phyloP scores from a whole-genome alignment of 2,329 filamentous ascomycete species.

The Cytospora piceicola region DNA sequence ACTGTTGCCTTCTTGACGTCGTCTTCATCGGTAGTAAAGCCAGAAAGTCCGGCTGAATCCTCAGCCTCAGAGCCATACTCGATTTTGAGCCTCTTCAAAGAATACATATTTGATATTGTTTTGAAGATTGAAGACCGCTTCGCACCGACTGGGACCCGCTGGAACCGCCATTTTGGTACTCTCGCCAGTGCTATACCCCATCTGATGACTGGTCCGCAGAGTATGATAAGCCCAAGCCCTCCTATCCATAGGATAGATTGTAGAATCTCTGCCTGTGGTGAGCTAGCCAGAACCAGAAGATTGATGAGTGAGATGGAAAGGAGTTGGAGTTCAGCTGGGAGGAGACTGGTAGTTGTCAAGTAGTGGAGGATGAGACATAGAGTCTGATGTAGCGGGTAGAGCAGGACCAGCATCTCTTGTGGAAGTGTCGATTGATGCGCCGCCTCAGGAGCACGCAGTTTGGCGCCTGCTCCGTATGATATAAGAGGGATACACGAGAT shows the following conservation, averaged over 20 bases:
- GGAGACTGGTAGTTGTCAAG: slow-evolving; percentile 84
- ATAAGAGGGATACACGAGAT: slow-evolving; percentile 72
- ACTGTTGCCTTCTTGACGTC: background rate
- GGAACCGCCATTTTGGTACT: slow-evolving; percentile 90
- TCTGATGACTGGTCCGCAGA: slow-evolving; percentile 73
- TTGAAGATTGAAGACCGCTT: slow-evolving; percentile 44
- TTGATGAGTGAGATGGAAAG: slow-evolving; percentile 83
- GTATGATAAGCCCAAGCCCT: slow-evolving; percentile 74
- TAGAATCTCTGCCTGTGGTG: slow-evolving; percentile 82
- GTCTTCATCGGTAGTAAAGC: slow-evolving; percentile 37
- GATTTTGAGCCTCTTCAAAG: slow-evolving; percentile 35
- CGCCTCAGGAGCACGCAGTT: slow-evolving; percentile 34
- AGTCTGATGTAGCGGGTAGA: slow-evolving; percentile 85
- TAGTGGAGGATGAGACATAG: slow-evolving; percentile 74
- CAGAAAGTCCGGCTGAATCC: slow-evolving; percentile 40
- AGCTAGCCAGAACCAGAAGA: slow-evolving; percentile 73
- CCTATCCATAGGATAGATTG: slow-evolving; percentile 85
- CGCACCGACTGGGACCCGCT: slow-evolving; percentile 51
- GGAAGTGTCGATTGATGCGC: slow-evolving; percentile 24
- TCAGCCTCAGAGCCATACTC: slow-evolving; percentile 41
- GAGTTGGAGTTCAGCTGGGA: slow-evolving; percentile 85
- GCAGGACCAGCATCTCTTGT: slow-evolving; percentile 38
- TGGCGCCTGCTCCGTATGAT: slow-evolving; percentile 43
- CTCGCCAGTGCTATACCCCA: slow-evolving; percentile 87
- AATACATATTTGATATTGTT: slow-evolving; percentile 41